Evolutionary conservation across 495 filamentous ascomycete species (phyloP), one percentile per base, ranked within the genome.

Genomic region (Penicillium samsonianum): DNA sequence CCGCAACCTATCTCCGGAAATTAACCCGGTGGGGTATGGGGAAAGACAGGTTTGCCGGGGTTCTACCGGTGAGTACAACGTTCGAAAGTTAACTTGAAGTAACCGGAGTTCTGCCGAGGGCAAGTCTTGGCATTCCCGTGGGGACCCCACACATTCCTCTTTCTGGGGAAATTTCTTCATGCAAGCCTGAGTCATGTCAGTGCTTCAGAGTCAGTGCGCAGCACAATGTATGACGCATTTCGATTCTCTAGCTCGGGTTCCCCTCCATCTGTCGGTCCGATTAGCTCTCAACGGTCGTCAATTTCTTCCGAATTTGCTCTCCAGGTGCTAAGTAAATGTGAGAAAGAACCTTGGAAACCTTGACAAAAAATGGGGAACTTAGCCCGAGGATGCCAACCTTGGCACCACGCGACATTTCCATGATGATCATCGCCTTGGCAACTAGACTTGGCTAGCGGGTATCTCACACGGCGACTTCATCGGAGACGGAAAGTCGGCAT

Each of bases 401-500:
- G 19, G 9, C 43, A 43, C n/a, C 41, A 25, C 43, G 43, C 14
- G 43, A 45, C 22, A 25, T 45, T 16, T 8, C 10, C 12, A n/a
- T n/a, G n/a, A 16, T 1, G 43, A 45, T 45, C 43, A 16, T 4
- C 43, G 43, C 20, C 43, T 45, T 45, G 43, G 43, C 43, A 25
- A 25, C 43, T 45, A 45, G n/a, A 45, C 43, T 45, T 45, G 22
- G 43, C 43, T 45, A 45, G 43, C 43, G 43, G 43, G 43, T 23
- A 45, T 25, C 11, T 20, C 22, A 10, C 41, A 22, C 41, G 8
- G 17, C 11, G 40, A 10, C 40, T 43, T 43, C 20, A 43, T 43
- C 41, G 41, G 41, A 17, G 41, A 45, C 9, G 2, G 43, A 14
- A 6, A 26, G 23, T 20, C 43, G 43, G 23, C 43, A 22, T 45